Percentiles rank a stretch among this genome's conserved stretches.
These are phyloP conservation scores for Rhodotorula taiwanensis DNA, from an alignment of 768 basidiomycete genomes.

Conservation along the genomic window DNA sequence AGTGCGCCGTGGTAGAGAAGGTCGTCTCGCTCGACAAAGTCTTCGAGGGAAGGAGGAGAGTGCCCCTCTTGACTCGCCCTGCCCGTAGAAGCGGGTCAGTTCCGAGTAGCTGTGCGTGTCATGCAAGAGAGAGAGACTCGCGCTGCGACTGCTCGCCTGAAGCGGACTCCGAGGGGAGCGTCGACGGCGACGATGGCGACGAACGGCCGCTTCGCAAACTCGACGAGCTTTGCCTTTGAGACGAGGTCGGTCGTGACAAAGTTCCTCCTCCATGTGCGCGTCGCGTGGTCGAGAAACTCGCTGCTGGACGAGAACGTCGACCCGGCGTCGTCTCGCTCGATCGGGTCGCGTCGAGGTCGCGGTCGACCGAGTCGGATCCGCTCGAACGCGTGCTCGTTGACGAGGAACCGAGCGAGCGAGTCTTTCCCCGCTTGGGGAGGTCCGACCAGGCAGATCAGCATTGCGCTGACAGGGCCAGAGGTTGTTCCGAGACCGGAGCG, in stretches of 20 bases:
- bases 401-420: slow-evolving; percentile 45
- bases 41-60: slow-evolving; percentile 50
- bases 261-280: slow-evolving; percentile 68
- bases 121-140: too few species aligned
- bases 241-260: slow-evolving; percentile 73
- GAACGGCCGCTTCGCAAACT: slow-evolving; percentile 79
- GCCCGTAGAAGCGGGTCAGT: not conserved
- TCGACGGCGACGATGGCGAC: slow-evolving; percentile 78
- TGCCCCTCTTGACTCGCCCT: not conserved
- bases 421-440: slow-evolving; percentile 46
- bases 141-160: slow-evolving; percentile 50
- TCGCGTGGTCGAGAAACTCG: slow-evolving; percentile 65
- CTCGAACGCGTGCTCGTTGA: slow-evolving; percentile 42
- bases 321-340: slow-evolving; percentile 1
- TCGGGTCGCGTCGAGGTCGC: not conserved
- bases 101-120: not conserved
- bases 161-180: slow-evolving; percentile 69
- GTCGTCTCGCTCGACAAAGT: slow-evolving; percentile 72
- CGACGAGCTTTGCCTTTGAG: slow-evolving; percentile 55
- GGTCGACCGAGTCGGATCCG: slow-evolving; percentile 41
- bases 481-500: too few species aligned
- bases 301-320: slow-evolving; percentile 50
- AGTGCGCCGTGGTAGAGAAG: slow-evolving; percentile 54
- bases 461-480: too few species aligned
- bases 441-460: slow-evolving; percentile 48